These are phyloP conservation scores for Fraxinus angustifolia DNA, from an alignment of 305 asterid genomes.

Conservation along the genomic window DNA sequence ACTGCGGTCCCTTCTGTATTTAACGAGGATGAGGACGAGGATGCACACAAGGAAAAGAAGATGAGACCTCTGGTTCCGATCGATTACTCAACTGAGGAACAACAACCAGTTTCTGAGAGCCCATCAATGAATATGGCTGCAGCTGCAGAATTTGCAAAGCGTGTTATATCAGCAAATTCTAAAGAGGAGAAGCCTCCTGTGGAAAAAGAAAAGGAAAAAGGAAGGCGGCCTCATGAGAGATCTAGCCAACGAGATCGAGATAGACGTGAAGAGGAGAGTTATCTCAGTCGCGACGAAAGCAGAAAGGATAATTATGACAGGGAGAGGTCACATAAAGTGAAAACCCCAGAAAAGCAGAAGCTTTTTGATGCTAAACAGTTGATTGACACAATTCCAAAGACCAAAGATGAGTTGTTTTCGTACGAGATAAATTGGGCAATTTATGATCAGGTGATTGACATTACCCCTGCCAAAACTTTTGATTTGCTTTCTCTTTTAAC, in stretches of 20 bases:
- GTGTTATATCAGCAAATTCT: slow-evolving; percentile 47
- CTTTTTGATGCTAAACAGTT: slow-evolving; percentile 91
- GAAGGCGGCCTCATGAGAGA: slow-evolving; percentile 72
- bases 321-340: slow-evolving; percentile 57
- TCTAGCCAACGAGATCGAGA: slow-evolving; percentile 72
- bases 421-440: slow-evolving; percentile 81
- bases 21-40: slow-evolving; percentile 90
- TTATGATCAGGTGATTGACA: slow-evolving; percentile 72
- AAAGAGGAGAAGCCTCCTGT: slow-evolving; percentile 66
- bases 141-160: slow-evolving; percentile 71
- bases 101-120: slow-evolving; percentile 51
- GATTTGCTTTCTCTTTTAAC: slow-evolving; percentile 1
- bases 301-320: slow-evolving; percentile 56
- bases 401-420: slow-evolving; percentile 91
- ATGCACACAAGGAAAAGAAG: slow-evolving; percentile 87
- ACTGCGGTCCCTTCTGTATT: slow-evolving; percentile 91
- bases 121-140: slow-evolving; percentile 54
- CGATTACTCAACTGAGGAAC: slow-evolving; percentile 93
- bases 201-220: slow-evolving; percentile 43
- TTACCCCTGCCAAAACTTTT: slow-evolving; percentile 17
- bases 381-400: slow-evolving; percentile 96
- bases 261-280: slow-evolving; percentile 55
- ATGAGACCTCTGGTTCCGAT: slow-evolving; percentile 98
- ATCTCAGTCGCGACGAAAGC: slow-evolving; percentile 53
- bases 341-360: slow-evolving; percentile 73